These are phyloP conservation scores for Aspergillus awamori DNA, from an alignment of 2,329 filamentous ascomycete genomes.

Conservation along the genomic window DNA sequence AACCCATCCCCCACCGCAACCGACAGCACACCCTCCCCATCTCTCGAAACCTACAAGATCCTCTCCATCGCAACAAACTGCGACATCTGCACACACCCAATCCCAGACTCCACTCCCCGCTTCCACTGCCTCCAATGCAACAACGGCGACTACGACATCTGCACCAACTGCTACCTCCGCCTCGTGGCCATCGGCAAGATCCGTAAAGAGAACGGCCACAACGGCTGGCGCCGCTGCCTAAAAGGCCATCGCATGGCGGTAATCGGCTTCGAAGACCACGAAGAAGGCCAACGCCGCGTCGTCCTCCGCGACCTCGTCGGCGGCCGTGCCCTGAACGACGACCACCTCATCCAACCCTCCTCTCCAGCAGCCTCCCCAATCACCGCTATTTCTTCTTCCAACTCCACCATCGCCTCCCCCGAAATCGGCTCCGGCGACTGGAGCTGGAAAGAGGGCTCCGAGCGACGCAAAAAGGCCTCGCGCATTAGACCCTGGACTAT, in stretches of 20 bases:
- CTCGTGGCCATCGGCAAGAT: constrained; percentile 67
- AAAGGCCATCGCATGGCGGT: constrained; percentile 82
- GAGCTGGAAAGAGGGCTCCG: constrained; percentile 47
- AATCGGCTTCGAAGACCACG: constrained; percentile 71
- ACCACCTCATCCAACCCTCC: constrained; percentile 44
- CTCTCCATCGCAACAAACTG: constrained; percentile 75
- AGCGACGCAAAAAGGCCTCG: constrained; percentile 43
- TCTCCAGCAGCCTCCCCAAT: constrained; percentile 21
- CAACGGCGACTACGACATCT: constrained; percentile 85
- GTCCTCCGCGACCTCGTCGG: constrained; percentile 76
- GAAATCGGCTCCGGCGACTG: constrained; percentile 40
- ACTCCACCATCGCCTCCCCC: constrained; percentile 33
- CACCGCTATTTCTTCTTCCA: neutral
- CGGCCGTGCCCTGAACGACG: constrained; percentile 68
- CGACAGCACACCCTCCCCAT: constrained; percentile 22
- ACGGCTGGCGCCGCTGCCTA: constrained; percentile 82
- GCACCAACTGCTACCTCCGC: constrained; percentile 72
- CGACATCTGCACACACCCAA: constrained; percentile 74
- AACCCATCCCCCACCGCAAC: constrained; percentile 22
- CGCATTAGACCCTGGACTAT: constrained; percentile 29
- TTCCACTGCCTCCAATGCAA: constrained; percentile 81
- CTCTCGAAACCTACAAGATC: constrained; percentile 61
- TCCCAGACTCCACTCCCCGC: constrained; percentile 68
- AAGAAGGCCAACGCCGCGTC: constrained; percentile 67
- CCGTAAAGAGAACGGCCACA: constrained; percentile 71